Conservation (phyloP, 2,329 filamentous ascomycete species). For the Fragosphaeria purpurea region DNA sequence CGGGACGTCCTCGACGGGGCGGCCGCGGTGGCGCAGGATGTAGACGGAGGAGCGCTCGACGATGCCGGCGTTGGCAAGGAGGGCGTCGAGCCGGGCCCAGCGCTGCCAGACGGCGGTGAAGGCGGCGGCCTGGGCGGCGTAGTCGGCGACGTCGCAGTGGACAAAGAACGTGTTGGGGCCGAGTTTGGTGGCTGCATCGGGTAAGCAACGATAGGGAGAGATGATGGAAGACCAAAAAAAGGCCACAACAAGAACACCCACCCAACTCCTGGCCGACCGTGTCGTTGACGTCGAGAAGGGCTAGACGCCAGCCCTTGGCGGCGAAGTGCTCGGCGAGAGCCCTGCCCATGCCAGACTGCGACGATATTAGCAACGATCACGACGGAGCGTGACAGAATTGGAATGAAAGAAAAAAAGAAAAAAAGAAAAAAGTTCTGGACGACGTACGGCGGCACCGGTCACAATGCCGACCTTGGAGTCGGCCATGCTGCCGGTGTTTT, state of each 20-base stretch:
- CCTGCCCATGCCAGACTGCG: constrained; percentile 7
- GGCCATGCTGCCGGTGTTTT: neutral
- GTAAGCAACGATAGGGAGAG: neutral
- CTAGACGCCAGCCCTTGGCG: constrained; percentile 5
- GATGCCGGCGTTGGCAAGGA: constrained; percentile 41
- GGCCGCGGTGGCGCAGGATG: constrained; percentile 17
- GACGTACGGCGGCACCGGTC: constrained; percentile 9
- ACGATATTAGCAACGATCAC: neutral
- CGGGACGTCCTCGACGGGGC: constrained; percentile 5
- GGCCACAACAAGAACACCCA: neutral
- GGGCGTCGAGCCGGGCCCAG: constrained; percentile 36
- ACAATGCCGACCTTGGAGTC: constrained; percentile 9
- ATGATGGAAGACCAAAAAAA: neutral
- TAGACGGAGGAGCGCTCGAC: constrained; percentile 36
- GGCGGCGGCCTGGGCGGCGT: constrained; percentile 30
- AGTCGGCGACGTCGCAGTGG: constrained; percentile 34
- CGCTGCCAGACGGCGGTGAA: constrained; percentile 32
- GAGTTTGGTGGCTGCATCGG: neutral
- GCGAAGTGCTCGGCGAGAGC: constrained; percentile 23
- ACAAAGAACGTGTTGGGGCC: constrained; percentile 28
- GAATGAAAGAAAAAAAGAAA: neutral
- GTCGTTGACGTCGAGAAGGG: constrained; percentile 5
- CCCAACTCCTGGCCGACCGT: constrained; percentile 5
- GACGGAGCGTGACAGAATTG: no score
- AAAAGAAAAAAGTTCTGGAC: neutral